phyloP scores from a whole-genome alignment of 352 stramenopile species.

The Albugo candida region DNA sequence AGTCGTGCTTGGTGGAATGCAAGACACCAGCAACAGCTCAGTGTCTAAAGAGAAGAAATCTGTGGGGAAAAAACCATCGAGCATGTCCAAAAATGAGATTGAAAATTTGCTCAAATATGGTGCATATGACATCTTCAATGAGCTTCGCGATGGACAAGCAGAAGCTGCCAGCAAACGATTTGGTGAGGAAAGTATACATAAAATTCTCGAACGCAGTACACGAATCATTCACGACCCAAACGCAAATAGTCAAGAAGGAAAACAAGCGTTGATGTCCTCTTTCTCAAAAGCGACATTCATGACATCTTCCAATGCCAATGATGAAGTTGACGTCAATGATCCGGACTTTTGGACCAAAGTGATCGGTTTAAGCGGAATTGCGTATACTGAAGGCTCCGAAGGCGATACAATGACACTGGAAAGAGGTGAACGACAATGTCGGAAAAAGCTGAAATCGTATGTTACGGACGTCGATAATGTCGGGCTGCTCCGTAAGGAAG shows the following conservation, averaged over 20 bases:
- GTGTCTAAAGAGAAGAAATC: conserved; percentile 1
- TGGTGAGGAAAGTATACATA: conserved; percentile 95
- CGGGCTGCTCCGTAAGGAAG: conserved; percentile 19
- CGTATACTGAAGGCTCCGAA: conserved; percentile 19
- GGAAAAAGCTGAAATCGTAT: conserved; percentile 57
- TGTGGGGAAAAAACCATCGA: conserved; percentile 11
- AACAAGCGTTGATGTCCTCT: conserved; percentile 69
- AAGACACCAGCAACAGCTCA: conserved; percentile 9
- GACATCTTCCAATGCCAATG: conserved; percentile 63
- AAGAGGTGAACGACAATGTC: conserved; percentile 27
- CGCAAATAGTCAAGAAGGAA: conserved; percentile 17
- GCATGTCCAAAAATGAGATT: conserved; percentile 65
- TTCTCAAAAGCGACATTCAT: conserved; percentile 90
- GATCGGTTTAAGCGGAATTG: conserved; percentile 61
- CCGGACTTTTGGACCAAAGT: conserved; percentile 91
- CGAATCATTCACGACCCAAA: conserved; percentile 77
- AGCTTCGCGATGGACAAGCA: conserved; percentile 74
- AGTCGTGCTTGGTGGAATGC: conserved; percentile 77
- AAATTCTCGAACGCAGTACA: conserved; percentile 86
- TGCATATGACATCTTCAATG: conserved; percentile 88
- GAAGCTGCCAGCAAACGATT: conserved; percentile 91
- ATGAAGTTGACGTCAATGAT: conserved; percentile 82
- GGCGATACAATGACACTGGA: conserved; percentile 51
- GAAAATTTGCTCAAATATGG: conserved; percentile 86
- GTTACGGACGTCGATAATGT: conserved; percentile 20